Conservation (phyloP, 2,329 filamentous ascomycete genomes). For the Pyrenochaeta sp. region DNA sequence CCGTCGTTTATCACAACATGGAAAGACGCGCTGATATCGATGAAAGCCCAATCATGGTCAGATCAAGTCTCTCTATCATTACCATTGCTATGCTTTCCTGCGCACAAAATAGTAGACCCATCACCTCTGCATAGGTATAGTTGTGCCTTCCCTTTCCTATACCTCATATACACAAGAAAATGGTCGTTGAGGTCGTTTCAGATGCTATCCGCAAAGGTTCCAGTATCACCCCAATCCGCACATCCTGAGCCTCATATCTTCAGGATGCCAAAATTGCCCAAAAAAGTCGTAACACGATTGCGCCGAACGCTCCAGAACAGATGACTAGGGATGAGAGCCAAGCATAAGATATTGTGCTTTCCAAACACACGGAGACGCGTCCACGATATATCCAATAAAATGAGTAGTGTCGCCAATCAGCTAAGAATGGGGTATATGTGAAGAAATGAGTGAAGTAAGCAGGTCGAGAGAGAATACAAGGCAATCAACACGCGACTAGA, state of each 20-base stretch:
- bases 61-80: background rate
- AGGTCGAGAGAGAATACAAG: background rate
- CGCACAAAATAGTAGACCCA: background rate
- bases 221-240: slow-evolving; percentile 1
- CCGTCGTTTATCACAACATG: background rate
- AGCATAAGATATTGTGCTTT: background rate
- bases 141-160: slow-evolving; percentile 1
- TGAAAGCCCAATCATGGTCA: background rate
- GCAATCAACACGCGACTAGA: background rate
- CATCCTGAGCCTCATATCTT: background rate
- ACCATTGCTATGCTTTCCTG: background rate
- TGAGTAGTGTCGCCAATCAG: slow-evolving; percentile 7
- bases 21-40: background rate
- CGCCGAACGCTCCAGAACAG: slow-evolving; percentile 28
- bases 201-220: slow-evolving; percentile 11
- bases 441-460: slow-evolving; percentile 9
- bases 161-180: slow-evolving; percentile 21
- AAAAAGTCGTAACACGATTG: slow-evolving; percentile 10
- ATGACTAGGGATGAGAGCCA: slow-evolving; percentile 13
- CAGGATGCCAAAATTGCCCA: slow-evolving; percentile 13
- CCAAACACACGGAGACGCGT: background rate
- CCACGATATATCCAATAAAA: slow-evolving; percentile 13
- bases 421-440: slow-evolving; percentile 26
- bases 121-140: background rate
- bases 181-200: slow-evolving; percentile 22